Base-by-base conservation (phyloP, 768 basidiomycete genomes). In the Lactarius sp. region DNA sequence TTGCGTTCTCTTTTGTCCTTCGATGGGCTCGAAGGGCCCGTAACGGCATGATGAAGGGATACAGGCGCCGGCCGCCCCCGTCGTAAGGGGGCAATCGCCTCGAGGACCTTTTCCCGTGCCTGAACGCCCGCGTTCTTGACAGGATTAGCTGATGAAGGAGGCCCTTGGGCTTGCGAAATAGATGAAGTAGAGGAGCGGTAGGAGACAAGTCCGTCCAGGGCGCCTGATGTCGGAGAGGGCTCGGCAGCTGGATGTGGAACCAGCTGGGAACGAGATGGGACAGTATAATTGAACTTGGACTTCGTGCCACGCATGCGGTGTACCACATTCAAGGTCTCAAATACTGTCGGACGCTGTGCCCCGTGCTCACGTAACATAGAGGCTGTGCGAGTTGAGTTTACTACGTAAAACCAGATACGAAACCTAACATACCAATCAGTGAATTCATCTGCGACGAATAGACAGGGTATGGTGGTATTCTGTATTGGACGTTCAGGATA, bases 351-450 rank as follows among this genome's bases (percentile, higher is more conserved):
- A 16, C 97, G 82, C 68, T 91, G 87, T 3, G 84, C 73, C 2
- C 95, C 93, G 66, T 94, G 88, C 71, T 98, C 97, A 55, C 88
- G 86, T 31, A 99, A 83, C 92, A 97, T 97, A 5, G 91, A 92
- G 0, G 80, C 94, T 98, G 69, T 27, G 44, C 31, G 14, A 13
- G 27, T 41, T 39, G 42, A 39, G 46, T 44, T 59, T 33, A 66
- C 34, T 59, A 44, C 60, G 20, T 61, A 53, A 52, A 57, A 68
- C 47, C 69, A 60, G 59, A 67, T 55, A 52, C 60, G 46, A 59
- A 65, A n/a, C 34, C 27, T 68, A 39, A 81, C 75, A 58, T 69
- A 94, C 93, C 87, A 62, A 97, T 94, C 50, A 95, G 73, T 54
- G 83, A 79, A 67, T 89, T 93, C 81, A 98, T 84, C 65, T 90